Percentiles rank a stretch among this genome's conserved stretches.
phyloP scores from a whole-genome alignment of 805 yeast species.

The Candida sphagnicola region DNA sequence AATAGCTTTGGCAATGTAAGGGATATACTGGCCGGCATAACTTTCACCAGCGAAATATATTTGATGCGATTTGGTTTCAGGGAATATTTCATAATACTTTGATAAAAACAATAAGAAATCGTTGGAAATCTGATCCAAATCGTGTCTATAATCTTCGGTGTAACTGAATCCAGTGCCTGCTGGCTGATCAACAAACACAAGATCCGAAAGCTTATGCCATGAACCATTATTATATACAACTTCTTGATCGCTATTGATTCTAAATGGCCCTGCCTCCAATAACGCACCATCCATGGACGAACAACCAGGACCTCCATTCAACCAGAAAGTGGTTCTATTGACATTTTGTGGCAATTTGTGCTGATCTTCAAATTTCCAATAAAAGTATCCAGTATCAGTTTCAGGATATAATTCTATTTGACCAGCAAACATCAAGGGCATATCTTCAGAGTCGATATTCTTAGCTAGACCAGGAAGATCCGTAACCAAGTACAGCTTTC shows the following conservation, averaged over 20 bases:
- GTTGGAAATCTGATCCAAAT: conserved; percentile 52
- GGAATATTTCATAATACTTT: conserved; percentile 66
- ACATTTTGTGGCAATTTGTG: conserved; percentile 24
- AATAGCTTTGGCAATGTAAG: conserved; percentile 72
- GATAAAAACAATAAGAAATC: conserved; percentile 65
- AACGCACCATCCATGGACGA: conserved; percentile 97
- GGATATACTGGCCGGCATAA: conserved; percentile 95
- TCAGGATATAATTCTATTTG: conserved; percentile 55
- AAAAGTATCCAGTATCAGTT: conserved; percentile 60
- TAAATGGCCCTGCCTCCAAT: conserved; percentile 86
- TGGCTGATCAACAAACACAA: conserved; percentile 92
- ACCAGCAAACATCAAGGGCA: conserved; percentile 62
- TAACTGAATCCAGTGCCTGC: conserved; percentile 88
- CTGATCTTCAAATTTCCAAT: conserved; percentile 63
- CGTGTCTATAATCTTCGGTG: conserved; percentile 50
- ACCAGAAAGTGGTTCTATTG: conserved; percentile 69
- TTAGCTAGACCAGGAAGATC: conserved; percentile 35
- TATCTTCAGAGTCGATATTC: conserved; percentile 26
- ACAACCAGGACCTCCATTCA: conserved; percentile 98
- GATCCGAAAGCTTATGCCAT: conserved; percentile 77
- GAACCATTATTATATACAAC: conserved; percentile 64
- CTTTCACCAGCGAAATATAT: conserved; percentile 89
- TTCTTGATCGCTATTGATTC: conserved; percentile 44
- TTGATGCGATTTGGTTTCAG: conserved; percentile 61
- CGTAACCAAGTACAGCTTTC: conserved; percentile 22